Evolutionary conservation across 1,284 basidiomycete species (phyloP), one percentile per base, ranked within the genome.

Genomic region (Boletellus deceptivus): DNA sequence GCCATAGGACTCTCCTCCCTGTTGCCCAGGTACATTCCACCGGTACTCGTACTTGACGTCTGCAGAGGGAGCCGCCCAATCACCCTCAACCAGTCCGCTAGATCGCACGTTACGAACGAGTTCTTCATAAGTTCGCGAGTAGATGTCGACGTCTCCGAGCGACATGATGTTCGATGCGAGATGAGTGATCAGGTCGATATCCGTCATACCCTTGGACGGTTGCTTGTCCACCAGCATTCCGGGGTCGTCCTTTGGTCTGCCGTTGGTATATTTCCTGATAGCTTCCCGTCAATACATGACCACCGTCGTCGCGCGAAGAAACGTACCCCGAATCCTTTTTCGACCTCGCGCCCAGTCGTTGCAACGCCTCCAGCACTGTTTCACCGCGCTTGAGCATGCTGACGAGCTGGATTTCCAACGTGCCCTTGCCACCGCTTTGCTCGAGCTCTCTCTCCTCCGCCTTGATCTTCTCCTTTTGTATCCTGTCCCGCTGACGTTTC

Each of bases 301-400:
- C 16, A 17, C 11, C 13, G 16, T 16, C 1, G 17, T 34, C 27
- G 18, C 14, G 36, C 37, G 17, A 43, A 38, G 49, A 24, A 24
- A 67, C 77, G 52, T 58, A 79, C 79, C 67, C 70, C 33, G 74
- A 69, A 41, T 68, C 72, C 70, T 82, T 86, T 71, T 89, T 92
- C 22, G 82, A 78, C 56, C 79, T 79, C 4, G 73, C 75, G 10
- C 96, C 96, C 1, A 98, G 72, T 18, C 96, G 81, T 58, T 94
- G 92, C 49, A 99, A 70, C 4, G 93, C 91, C 65, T 93, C 90
- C 22, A 98, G 74, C 1, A 98, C 90, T 0, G 90, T 90, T 72
- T 99, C 96, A 3, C 92, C 92, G 55, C 89, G 88, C 70, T 89
- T 86, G 68, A 98, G 78, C 68, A 87, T 74, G 10, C 75, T 73